Conservation (phyloP, 2,329 filamentous ascomycete species). For the Zasmidium cellare region DNA sequence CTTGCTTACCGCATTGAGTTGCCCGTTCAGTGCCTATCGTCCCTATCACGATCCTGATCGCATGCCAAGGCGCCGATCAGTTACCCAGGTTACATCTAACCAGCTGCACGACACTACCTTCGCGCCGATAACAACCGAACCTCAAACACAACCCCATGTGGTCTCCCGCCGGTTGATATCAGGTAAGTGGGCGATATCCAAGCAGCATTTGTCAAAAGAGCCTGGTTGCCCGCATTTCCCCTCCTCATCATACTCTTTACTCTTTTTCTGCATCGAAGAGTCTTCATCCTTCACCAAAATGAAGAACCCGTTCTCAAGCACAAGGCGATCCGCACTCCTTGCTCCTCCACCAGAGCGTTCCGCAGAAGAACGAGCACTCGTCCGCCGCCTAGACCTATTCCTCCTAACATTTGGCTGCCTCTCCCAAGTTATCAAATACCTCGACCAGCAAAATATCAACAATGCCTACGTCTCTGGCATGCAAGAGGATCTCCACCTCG, state of each 20-base stretch:
- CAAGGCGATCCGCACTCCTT: slow-evolving; percentile 13
- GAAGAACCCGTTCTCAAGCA: slow-evolving; percentile 14
- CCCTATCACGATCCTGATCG: slow-evolving; percentile 1
- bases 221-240: neutral
- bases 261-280: neutral
- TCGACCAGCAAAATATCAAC: slow-evolving; percentile 32
- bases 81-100: neutral
- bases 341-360: slow-evolving; percentile 23
- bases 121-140: neutral
- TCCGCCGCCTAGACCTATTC: slow-evolving; percentile 40
- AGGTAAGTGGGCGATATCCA: neutral
- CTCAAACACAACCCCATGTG: neutral
- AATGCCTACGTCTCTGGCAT: slow-evolving; percentile 26
- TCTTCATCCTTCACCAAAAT: slow-evolving; percentile 1
- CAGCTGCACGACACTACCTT: neutral
- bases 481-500: slow-evolving; percentile 29
- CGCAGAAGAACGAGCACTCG: slow-evolving; percentile 38
- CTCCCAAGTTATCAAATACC: slow-evolving; percentile 39
- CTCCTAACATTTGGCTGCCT: slow-evolving; percentile 43
- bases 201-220: neutral
- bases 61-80: slow-evolving; percentile 3
- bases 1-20: neutral
- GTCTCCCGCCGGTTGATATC: neutral
- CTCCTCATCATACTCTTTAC: neutral
- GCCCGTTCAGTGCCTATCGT: slow-evolving; percentile 3